phyloP scores from a whole-genome alignment of 768 basidiomycete species.

The Gloeostereum incarnatum region DNA sequence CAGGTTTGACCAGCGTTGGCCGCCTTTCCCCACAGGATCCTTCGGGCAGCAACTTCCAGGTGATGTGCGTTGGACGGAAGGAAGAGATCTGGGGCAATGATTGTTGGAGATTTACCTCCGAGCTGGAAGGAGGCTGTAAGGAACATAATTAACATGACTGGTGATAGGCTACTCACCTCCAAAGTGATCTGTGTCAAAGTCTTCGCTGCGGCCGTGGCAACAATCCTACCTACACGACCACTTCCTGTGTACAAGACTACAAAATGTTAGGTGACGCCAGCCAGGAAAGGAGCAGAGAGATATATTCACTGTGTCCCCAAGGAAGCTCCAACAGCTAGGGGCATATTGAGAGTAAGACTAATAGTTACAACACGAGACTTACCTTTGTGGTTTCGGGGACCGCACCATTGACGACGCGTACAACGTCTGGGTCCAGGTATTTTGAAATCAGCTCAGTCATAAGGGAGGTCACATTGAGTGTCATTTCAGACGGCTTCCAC shows the following conservation, averaged over 20 bases:
- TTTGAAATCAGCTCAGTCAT: slow-evolving; percentile 61
- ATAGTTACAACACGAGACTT: slow-evolving; percentile 6
- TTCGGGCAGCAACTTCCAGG: slow-evolving; percentile 46
- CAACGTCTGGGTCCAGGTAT: slow-evolving; percentile 62
- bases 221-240: slow-evolving; percentile 53
- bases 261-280: background rate
- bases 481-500: slow-evolving; percentile 71
- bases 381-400: slow-evolving; percentile 55
- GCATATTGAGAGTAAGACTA: background rate
- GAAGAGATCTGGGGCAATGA: slow-evolving; percentile 33
- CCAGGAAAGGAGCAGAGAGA: background rate
- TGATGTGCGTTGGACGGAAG: too few species aligned
- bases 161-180: slow-evolving; percentile 26
- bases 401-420: slow-evolving; percentile 63
- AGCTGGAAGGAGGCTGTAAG: slow-evolving; percentile 24
- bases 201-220: slow-evolving; percentile 70
- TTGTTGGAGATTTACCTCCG: slow-evolving; percentile 37
- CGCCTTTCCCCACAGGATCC: slow-evolving; percentile 60
- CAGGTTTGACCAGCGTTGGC: slow-evolving; percentile 67
- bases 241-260: slow-evolving; percentile 53
- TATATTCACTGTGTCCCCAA: slow-evolving; percentile 45
- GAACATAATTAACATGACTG: background rate
- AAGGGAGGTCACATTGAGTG: slow-evolving; percentile 44
- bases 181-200: slow-evolving; percentile 59
- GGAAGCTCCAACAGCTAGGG: slow-evolving; percentile 59